These are phyloP conservation scores for Kurtzmaniella natalensis DNA, from an alignment of 1,139 yeast species.

Conservation along the genomic window DNA sequence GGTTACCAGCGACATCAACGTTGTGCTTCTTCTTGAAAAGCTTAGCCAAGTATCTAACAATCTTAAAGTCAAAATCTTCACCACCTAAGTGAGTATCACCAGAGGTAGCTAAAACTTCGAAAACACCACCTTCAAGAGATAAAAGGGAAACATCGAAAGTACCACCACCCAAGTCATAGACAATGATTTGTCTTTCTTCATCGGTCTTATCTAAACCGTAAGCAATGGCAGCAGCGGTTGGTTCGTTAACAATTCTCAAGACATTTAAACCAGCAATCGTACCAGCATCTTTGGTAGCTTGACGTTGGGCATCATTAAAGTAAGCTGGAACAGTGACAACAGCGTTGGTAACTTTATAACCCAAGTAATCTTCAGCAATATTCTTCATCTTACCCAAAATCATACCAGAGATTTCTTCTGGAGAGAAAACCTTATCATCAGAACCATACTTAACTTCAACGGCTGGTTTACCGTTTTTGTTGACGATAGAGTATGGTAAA, in stretches of 20 bases:
- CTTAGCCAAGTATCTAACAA: constrained; percentile 81
- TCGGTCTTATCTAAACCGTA: constrained; percentile 86
- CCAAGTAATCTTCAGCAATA: constrained; percentile 89
- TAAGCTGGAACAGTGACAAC: constrained; percentile 97
- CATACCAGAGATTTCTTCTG: constrained; percentile 92
- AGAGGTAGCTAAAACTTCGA: constrained; percentile 49
- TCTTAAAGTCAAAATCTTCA: constrained; percentile 91
- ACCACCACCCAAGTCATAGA: constrained; percentile 54
- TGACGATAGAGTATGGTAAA: constrained; percentile 67
- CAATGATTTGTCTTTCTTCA: constrained; percentile 46
- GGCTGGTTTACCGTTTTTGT: constrained; percentile 74
- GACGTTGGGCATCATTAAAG: constrained; percentile 98
- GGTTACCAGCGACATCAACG: constrained; percentile 68
- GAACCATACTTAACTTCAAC: constrained; percentile 68
- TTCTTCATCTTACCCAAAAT: constrained; percentile 88
- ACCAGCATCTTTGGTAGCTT: constrained; percentile 98
- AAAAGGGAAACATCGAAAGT: constrained; percentile 50
- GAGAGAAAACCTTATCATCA: constrained; percentile 69
- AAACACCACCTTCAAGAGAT: constrained; percentile 50
- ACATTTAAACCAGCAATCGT: constrained; percentile 93
- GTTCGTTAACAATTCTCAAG: constrained; percentile 93
- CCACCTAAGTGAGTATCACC: constrained; percentile 66
- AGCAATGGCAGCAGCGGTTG: constrained; percentile 98
- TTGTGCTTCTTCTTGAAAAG: constrained; percentile 85
- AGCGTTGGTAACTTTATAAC: constrained; percentile 86